Conservation (phyloP, 2,329 filamentous ascomycete species). For the Fusarium hostae region DNA sequence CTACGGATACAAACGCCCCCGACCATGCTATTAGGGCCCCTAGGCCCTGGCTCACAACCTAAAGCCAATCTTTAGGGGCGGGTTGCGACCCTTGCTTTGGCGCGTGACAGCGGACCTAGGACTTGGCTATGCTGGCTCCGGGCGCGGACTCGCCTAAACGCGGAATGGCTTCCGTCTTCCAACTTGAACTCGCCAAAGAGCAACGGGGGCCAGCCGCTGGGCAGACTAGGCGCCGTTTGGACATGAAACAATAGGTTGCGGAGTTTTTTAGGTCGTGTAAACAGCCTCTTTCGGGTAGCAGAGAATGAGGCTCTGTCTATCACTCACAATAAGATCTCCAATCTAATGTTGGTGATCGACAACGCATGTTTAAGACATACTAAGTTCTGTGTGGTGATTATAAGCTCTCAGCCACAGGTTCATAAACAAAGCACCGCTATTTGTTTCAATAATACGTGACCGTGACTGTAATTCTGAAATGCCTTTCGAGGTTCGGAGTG, state of each 20-base stretch:
- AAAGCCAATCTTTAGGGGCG: slow-evolving; percentile 20
- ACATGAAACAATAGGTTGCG: slow-evolving; percentile 27
- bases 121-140: slow-evolving; percentile 22
- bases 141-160: slow-evolving; percentile 43
- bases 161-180: slow-evolving; percentile 38
- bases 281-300: neutral
- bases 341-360: neutral
- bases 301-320: neutral
- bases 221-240: slow-evolving; percentile 17
- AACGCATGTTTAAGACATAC: neutral
- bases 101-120: slow-evolving; percentile 38
- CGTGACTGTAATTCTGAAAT: neutral
- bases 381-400: too few species aligned
- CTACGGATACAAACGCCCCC: slow-evolving; percentile 20
- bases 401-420: too few species aligned
- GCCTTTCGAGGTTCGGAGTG: neutral
- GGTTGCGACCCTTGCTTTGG: slow-evolving; percentile 36
- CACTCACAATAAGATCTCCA: neutral
- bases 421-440: neutral
- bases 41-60: slow-evolving; percentile 23
- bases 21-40: neutral
- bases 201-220: neutral
- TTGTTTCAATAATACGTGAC: neutral
- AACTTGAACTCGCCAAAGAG: slow-evolving; percentile 12
- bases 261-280: slow-evolving; percentile 11